Conservation (phyloP, 129 eudicot species). For the Chrysanthemum seticuspe region DNA sequence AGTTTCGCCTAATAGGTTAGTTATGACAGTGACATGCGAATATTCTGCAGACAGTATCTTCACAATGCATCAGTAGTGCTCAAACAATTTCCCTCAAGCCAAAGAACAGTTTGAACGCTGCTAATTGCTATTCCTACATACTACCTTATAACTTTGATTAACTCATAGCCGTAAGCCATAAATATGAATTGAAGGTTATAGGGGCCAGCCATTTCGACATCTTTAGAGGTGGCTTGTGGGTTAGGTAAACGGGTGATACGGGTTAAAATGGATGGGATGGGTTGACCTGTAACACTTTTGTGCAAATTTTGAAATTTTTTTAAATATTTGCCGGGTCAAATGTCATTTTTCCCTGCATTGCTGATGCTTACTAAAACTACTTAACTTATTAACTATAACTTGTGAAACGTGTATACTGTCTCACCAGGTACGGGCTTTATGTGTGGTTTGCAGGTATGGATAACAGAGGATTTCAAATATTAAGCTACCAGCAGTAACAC, state of each 20-base stretch:
- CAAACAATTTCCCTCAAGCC: conserved; percentile 94
- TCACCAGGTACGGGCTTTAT: conserved; percentile 17
- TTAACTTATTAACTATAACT: neutral
- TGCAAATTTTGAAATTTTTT: neutral
- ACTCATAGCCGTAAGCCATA: neutral
- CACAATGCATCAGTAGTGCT: conserved; percentile 87
- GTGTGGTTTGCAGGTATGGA: conserved; percentile 63
- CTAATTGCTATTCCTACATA: neutral
- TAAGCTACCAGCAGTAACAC: conserved; percentile 57
- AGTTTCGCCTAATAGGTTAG: neutral
- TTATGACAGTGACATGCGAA: neutral
- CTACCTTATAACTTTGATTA: conserved; percentile 8
- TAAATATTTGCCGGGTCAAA: neutral
- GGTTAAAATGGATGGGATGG: too few species aligned
- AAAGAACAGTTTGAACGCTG: conserved; percentile 85
- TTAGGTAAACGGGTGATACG: too few species aligned
- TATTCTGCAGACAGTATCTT: conserved; percentile 63
- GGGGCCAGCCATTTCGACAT: too few species aligned
- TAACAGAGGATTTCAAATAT: conserved; percentile 89
- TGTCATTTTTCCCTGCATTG: neutral
- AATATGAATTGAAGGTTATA: too few species aligned
- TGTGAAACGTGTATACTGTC: neutral
- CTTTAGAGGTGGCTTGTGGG: too few species aligned
- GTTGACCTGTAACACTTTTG: neutral
- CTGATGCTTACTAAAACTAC: conserved; percentile 12